A percentile compares a stretch with the other conserved stretches of the same genome.
phyloP scores from a whole-genome alignment of 306 rosid genomes.

The Elaeagnus macrophylla region DNA sequence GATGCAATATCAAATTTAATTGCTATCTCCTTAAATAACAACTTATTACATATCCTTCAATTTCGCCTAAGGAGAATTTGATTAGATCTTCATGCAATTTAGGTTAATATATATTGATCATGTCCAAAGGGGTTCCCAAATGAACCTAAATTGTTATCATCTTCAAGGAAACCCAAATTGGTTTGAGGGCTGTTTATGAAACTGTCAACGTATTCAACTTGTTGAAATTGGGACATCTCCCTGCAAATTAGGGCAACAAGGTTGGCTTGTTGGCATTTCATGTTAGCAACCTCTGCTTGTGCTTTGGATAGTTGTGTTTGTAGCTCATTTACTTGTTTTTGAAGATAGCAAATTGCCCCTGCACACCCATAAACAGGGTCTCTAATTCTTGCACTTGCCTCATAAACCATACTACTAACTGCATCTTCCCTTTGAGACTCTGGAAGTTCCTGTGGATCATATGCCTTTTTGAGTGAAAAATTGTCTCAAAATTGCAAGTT shows the following conservation, averaged over 20 bases:
- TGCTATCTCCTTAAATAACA: constrained; percentile 5
- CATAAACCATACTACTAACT: constrained; percentile 84
- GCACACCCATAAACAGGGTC: constrained; percentile 89
- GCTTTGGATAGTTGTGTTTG: constrained; percentile 77
- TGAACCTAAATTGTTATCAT: constrained; percentile 30
- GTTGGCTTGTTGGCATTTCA: constrained; percentile 79
- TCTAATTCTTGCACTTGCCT: constrained; percentile 76
- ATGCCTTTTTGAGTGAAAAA: background rate
- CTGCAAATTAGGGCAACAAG: constrained; percentile 64
- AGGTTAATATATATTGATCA: constrained; percentile 16
- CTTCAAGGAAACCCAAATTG: constrained; percentile 47
- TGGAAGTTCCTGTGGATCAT: constrained; percentile 52
- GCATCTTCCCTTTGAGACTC: constrained; percentile 73
- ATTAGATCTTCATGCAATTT: constrained; percentile 16
- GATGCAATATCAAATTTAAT: background rate
- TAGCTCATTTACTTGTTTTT: constrained; percentile 59
- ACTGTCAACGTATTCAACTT: constrained; percentile 20
- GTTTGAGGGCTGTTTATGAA: constrained; percentile 15
- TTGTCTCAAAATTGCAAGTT: constrained; percentile 6
- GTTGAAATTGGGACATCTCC: constrained; percentile 58
- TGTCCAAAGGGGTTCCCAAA: constrained; percentile 79
- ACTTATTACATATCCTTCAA: constrained; percentile 18
- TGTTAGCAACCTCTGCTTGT: constrained; percentile 80
- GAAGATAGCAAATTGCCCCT: constrained; percentile 75
- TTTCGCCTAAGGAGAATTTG: constrained; percentile 60